These are phyloP conservation scores for Conticribra guillardii DNA, from an alignment of 108 stramenopile genomes.

Conservation along the genomic window DNA sequence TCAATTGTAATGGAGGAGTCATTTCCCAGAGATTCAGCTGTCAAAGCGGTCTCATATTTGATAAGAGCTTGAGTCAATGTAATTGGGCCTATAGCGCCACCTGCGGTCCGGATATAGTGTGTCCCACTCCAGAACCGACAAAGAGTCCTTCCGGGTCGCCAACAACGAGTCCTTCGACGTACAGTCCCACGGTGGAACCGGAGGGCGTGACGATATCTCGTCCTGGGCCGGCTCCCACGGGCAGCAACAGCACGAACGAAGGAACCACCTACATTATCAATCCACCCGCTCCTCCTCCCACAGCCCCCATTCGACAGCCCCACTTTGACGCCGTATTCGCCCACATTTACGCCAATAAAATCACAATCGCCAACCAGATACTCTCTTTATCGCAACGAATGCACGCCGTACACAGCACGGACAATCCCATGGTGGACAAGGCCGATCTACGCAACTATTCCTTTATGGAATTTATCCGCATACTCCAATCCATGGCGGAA, in stretches of 20 bases:
- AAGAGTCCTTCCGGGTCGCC: background rate
- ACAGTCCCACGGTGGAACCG: background rate
- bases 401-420: background rate
- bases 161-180: background rate
- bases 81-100: conserved; percentile 21
- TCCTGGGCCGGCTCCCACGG: background rate
- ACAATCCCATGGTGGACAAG: background rate
- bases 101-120: conserved; percentile 21
- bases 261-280: background rate
- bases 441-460: conserved; percentile 4
- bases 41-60: conserved; percentile 8
- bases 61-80: conserved; percentile 10
- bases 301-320: conserved; percentile 1
- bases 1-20: conserved; percentile 8
- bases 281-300: background rate
- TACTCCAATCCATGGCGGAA: conserved; percentile 17
- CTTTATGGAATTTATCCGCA: conserved; percentile 4
- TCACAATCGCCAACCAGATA: conserved; percentile 5
- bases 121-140: conserved; percentile 8
- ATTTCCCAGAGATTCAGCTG: conserved; percentile 15
- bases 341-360: conserved; percentile 21
- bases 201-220: conserved; percentile 2
- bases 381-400: background rate
- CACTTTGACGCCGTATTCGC: conserved; percentile 8
- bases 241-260: background rate